These are phyloP conservation scores for Sphaerobolus stellatus DNA, from an alignment of 1,284 basidiomycete species.

Conservation along the genomic window DNA sequence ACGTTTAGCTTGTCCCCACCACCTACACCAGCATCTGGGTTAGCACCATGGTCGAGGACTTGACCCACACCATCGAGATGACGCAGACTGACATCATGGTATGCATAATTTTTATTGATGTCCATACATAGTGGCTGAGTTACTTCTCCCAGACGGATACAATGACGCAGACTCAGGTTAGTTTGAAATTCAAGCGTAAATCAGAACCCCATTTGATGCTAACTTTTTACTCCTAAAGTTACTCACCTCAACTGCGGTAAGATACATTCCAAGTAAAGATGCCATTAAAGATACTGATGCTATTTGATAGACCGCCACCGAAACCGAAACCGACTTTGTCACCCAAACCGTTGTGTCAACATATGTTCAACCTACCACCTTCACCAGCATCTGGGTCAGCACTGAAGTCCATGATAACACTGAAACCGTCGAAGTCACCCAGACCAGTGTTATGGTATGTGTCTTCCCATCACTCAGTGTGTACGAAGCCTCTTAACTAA, in stretches of 20 bases:
- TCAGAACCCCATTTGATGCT: background rate
- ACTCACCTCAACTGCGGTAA: conserved; percentile 47
- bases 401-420: conserved; percentile 19
- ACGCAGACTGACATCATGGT: conserved; percentile 39
- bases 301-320: conserved; percentile 19
- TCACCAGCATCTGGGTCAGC: conserved; percentile 14
- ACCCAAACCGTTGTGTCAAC: conserved; percentile 19
- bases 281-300: conserved; percentile 42
- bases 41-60: conserved; percentile 58
- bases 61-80: conserved; percentile 53
- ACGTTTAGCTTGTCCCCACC: conserved; percentile 37
- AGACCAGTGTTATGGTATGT: background rate
- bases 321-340: conserved; percentile 21
- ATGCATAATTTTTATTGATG: conserved; percentile 7
- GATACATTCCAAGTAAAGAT: conserved; percentile 31
- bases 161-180: conserved; percentile 29
- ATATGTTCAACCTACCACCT: conserved; percentile 18
- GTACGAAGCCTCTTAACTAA: no score
- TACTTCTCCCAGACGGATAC: conserved; percentile 34
- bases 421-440: conserved; percentile 10
- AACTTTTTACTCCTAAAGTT: conserved; percentile 37
- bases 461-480: no score
- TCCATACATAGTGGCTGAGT: conserved; percentile 15
- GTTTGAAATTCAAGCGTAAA: no score
- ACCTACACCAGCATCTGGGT: conserved; percentile 56